Conservation (phyloP, 345 rosid genomes). For the Boechera divaricarpa region DNA sequence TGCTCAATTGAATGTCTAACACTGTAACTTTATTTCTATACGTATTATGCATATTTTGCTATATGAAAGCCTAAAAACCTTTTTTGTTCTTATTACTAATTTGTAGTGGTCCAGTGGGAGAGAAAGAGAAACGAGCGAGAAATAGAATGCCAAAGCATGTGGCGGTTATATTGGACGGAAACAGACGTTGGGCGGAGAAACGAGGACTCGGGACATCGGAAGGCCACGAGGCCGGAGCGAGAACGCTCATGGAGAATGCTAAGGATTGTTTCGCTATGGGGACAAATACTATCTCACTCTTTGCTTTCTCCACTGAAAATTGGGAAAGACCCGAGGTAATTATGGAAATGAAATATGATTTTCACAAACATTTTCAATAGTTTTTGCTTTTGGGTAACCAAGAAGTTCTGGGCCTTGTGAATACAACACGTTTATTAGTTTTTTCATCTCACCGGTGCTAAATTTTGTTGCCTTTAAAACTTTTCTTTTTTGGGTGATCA, state of each 20-base stretch:
- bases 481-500: background rate
- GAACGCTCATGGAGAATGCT: constrained; percentile 50
- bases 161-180: constrained; percentile 82
- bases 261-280: constrained; percentile 61
- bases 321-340: constrained; percentile 73
- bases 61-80: background rate
- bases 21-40: background rate
- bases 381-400: background rate
- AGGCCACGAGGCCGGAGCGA: constrained; percentile 71
- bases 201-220: constrained; percentile 52
- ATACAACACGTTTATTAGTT: background rate
- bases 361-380: background rate
- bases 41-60: background rate
- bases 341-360: background rate
- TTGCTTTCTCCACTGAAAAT: constrained; percentile 77
- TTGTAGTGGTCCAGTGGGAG: constrained; percentile 14
- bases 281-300: constrained; percentile 61
- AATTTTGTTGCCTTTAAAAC: background rate
- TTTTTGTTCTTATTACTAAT: background rate
- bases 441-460: background rate
- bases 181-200: constrained; percentile 69
- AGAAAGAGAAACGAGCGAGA: constrained; percentile 42
- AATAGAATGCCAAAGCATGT: constrained; percentile 67
- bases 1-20: background rate
- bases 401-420: background rate